phyloP scores from a whole-genome alignment of 2,329 filamentous ascomycete species.

The Alternaria brassicae region DNA sequence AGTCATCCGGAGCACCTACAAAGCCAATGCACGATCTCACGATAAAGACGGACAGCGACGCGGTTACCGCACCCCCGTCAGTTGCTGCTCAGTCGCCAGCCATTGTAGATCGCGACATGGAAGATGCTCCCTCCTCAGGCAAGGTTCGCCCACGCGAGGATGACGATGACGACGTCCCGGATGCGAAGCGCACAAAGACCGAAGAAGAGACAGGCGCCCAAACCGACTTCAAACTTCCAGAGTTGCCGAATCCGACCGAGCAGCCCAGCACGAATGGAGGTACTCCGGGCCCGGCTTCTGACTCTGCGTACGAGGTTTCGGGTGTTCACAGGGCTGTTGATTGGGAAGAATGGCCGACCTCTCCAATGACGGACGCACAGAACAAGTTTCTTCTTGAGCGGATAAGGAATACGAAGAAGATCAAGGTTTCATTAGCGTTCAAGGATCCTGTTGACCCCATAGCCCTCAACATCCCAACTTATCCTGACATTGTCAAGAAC shows the following conservation, averaged over 20 bases:
- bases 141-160: constrained; percentile 68
- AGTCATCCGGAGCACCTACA: constrained; percentile 33
- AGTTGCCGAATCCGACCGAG: constrained; percentile 45
- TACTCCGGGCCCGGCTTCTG: constrained; percentile 28
- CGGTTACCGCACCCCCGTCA: constrained; percentile 18
- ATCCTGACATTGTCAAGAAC: constrained; percentile 73
- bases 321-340: constrained; percentile 43
- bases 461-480: constrained; percentile 76
- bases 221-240: constrained; percentile 54
- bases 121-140: constrained; percentile 49
- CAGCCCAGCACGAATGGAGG: constrained; percentile 41
- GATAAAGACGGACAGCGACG: constrained; percentile 33
- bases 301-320: constrained; percentile 42
- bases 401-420: constrained; percentile 82
- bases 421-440: constrained; percentile 79
- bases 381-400: constrained; percentile 69
- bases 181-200: constrained; percentile 80
- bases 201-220: constrained; percentile 54
- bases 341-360: constrained; percentile 43
- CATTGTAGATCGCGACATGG: constrained; percentile 45
- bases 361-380: constrained; percentile 61
- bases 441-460: constrained; percentile 77
- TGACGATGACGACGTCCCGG: constrained; percentile 67
- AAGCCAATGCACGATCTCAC: constrained; percentile 46
- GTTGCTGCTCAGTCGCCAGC: constrained; percentile 34